Percentiles rank a stretch among this genome's conserved stretches.
Evolutionary conservation across 345 rosid genomes (phyloP).

Genomic region (Eucalyptus polybractea): DNA sequence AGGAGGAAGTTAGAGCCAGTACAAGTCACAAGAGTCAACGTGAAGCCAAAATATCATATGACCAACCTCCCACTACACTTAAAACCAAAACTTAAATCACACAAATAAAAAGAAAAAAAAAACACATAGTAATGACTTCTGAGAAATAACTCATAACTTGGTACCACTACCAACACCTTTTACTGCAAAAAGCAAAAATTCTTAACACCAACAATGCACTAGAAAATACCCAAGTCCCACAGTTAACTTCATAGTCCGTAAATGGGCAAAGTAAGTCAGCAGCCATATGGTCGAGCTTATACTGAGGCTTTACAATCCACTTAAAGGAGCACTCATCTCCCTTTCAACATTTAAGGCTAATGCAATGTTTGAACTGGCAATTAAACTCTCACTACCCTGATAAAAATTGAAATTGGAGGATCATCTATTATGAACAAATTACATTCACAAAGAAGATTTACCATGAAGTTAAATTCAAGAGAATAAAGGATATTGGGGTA

Average conservation of each 20-base stretch:
- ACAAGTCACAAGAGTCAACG: background rate
- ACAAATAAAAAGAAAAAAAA: background rate
- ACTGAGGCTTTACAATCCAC: background rate
- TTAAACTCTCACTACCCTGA: background rate
- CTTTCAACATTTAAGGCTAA: background rate
- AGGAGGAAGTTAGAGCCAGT: background rate
- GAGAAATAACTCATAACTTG: background rate
- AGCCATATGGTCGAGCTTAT: background rate
- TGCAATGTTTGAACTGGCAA: background rate
- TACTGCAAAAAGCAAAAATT: background rate
- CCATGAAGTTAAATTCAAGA: background rate
- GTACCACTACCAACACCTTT: background rate
- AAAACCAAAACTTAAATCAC: background rate
- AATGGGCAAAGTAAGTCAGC: background rate
- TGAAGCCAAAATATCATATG: background rate
- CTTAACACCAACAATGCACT: background rate
- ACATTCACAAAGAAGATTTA: background rate
- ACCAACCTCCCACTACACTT: background rate
- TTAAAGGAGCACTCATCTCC: background rate
- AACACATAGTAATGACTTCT: background rate
- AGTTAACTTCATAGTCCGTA: background rate
- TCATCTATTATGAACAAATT: background rate
- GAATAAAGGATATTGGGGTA: background rate
- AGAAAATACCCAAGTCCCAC: background rate
- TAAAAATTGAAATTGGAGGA: background rate